Evolutionary conservation across 2,329 filamentous ascomycete species (phyloP).

Genomic region (Colletotrichum cuscutae): DNA sequence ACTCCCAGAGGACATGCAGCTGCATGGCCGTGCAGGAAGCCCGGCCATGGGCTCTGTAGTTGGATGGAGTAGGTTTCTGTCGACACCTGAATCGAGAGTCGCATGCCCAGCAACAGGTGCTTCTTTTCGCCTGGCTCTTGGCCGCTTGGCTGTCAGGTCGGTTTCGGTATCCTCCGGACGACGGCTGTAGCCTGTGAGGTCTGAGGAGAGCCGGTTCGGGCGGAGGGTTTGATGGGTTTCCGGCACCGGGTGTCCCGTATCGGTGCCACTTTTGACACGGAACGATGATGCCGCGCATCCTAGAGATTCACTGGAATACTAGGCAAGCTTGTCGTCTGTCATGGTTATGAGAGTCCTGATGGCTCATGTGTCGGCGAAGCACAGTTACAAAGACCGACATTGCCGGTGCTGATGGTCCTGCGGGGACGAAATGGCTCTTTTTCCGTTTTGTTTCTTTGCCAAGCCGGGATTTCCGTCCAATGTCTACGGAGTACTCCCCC

Average conservation of each 20-base stretch:
- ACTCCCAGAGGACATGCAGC: slow-evolving; percentile 2
- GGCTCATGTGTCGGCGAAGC: not conserved
- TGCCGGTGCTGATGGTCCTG: not conserved
- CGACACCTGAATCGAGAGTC: not conserved
- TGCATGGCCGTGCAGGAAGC: slow-evolving; percentile 6
- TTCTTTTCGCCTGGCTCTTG: not conserved
- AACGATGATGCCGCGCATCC: not conserved
- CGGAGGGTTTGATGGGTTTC: not conserved
- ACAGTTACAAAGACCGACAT: not conserved
- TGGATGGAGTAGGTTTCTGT: not conserved
- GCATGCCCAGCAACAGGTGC: not conserved
- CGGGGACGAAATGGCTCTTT: not conserved
- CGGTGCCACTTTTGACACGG: not conserved
- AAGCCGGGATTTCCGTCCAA: not conserved
- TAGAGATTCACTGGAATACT: not conserved
- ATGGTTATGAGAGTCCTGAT: not conserved
- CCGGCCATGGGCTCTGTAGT: slow-evolving; percentile 7
- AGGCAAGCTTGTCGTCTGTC: not conserved
- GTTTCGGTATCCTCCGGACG: slow-evolving; percentile 5
- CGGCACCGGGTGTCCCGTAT: not conserved
- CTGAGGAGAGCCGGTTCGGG: not conserved
- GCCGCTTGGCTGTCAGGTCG: slow-evolving; percentile 2
- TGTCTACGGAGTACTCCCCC: too few relatives aligned
- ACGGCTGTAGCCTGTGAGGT: not conserved
- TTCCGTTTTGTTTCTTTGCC: not conserved